Conservation (phyloP, 352 stramenopile genomes). For the Phytophthora pini region DNA sequence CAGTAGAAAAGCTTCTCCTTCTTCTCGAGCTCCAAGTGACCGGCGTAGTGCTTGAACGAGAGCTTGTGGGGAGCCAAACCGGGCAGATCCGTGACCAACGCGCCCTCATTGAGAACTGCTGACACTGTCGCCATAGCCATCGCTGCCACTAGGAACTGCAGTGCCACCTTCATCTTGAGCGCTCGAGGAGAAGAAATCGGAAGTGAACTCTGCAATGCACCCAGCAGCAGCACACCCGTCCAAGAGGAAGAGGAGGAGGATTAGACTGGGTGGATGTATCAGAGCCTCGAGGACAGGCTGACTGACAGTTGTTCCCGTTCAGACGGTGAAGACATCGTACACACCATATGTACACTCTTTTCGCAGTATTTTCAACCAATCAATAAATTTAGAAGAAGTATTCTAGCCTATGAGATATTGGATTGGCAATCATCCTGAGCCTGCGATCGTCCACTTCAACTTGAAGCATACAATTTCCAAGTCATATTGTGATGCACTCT, state of each 20-base stretch:
- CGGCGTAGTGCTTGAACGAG: constrained; percentile 77
- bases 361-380: constrained; percentile 2
- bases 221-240: not conserved
- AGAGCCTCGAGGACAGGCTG: constrained; percentile 13
- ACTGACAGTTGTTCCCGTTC: too few relatives aligned
- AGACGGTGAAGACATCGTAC: not conserved
- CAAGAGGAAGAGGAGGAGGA: constrained; percentile 1
- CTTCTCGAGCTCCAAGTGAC: constrained; percentile 56
- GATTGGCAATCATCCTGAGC: constrained; percentile 23
- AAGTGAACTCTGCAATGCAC: constrained; percentile 22
- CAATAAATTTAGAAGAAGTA: not conserved
- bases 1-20: constrained; percentile 84
- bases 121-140: constrained; percentile 9
- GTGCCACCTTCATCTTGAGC: constrained; percentile 51
- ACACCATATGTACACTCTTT: not conserved
- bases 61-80: constrained; percentile 43
- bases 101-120: constrained; percentile 45
- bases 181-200: constrained; percentile 20
- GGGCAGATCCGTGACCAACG: constrained; percentile 59
- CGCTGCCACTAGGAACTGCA: constrained; percentile 39
- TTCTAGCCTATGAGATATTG: constrained; percentile 1
- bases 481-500: not conserved
- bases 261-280: constrained; percentile 10
- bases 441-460: constrained; percentile 30
- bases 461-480: constrained; percentile 32